Conservation (phyloP, 495 filamentous ascomycete species). For the Neurospora tetraspora region DNA sequence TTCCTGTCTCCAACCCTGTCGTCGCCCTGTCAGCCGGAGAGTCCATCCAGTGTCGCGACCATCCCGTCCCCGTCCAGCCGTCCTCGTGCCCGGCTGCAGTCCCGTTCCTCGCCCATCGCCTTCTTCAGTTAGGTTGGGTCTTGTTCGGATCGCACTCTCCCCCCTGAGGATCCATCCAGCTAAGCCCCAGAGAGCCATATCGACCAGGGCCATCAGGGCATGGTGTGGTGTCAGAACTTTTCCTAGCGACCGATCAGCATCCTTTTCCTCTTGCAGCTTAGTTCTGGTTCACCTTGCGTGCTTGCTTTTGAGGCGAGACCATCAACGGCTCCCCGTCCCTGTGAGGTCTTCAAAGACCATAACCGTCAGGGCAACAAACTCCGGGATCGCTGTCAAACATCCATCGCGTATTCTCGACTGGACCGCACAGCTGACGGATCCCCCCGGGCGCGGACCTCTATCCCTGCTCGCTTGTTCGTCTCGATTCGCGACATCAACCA, state of each 20-base stretch:
- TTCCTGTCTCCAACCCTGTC: background rate
- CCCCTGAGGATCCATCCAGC: background rate
- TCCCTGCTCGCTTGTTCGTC: background rate
- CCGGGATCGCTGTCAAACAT: background rate
- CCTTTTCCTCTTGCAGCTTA: background rate
- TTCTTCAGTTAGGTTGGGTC: background rate
- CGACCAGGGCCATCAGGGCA: background rate
- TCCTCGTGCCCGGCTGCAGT: background rate
- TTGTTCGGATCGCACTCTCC: background rate
- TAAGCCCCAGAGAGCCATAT: background rate
- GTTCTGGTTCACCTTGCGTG: background rate
- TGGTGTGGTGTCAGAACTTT: background rate
- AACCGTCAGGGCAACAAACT: background rate
- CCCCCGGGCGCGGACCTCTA: background rate
- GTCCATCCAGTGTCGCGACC: background rate
- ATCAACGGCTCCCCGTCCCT: background rate
- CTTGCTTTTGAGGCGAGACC: background rate
- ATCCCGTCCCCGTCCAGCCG: background rate
- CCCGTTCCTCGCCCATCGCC: background rate
- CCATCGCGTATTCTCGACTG: background rate
- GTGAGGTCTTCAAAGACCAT: background rate
- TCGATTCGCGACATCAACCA: background rate
- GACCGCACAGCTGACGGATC: background rate
- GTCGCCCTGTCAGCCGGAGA: background rate
- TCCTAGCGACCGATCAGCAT: background rate